Evolutionary conservation across 2,329 filamentous ascomycete genomes (phyloP), one percentile per base, ranked within the genome.

Genomic region (Sporothrix pallida): DNA sequence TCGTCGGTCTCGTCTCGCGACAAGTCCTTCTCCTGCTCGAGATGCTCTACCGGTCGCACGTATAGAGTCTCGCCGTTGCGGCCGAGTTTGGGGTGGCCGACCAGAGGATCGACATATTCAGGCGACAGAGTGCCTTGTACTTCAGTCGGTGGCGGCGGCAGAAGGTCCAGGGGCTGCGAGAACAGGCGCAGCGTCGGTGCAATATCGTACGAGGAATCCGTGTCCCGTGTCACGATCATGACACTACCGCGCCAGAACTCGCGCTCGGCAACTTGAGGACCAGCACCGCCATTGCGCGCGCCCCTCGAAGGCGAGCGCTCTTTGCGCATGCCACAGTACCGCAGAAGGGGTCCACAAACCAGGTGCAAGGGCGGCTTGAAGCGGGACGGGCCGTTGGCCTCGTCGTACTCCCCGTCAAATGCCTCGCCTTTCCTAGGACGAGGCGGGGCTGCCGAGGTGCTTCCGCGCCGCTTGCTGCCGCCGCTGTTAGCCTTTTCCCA

Each of bases 201-300:
- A 67, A 93, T 90, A 62, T 91, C 89, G 79, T 98, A 97, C 0
- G 92, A 92, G 1, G 95, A 98, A 56, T 92, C 88, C 1, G 89
- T 87, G 79, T 99, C 95, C 71, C 90, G 87, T 0, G 96, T 98
- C 26, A 99, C 94, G 78, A 99, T 97, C 93, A 99, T 94, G 73
- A 98, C 87, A 75, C 90, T 97, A 5, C 96, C 96, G 80, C 95
- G 90, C 96, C 96, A 99, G 23, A 95, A 90, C 78, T 97, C 93
- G 70, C 90, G 88, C 60, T 93, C 90, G 72, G 74, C 7, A 2
- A 23, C 2, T 6, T 63, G 17, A 37, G 31, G 31, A n/a, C 23
- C 62, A 13, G 79, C 73, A 1, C 79, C 76, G 76, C 79, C 80
- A 77, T 80, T 81, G 71, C 80, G 81, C 73, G 79, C 80, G 44